Evolutionary conservation across 441 rosid species (phyloP).

Genomic region (Pelargonium exstipulatum): DNA sequence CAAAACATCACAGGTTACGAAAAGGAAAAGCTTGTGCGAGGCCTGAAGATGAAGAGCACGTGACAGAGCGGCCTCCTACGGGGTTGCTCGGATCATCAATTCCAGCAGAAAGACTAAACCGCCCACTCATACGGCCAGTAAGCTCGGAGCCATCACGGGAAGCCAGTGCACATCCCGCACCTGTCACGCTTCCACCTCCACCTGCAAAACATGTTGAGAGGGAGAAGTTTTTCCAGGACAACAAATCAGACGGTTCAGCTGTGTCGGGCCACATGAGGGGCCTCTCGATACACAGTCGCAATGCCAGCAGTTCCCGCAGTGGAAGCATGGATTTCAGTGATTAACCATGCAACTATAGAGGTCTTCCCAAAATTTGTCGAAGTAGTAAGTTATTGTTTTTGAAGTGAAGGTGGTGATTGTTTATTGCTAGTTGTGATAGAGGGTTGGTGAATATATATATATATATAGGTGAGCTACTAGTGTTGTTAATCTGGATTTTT

Average conservation of each 20-base stretch:
- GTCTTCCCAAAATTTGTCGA: too few relatives aligned
- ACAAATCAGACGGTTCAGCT: constrained; percentile 56
- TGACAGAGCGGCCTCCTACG: constrained; percentile 33
- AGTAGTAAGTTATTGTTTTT: too few relatives aligned
- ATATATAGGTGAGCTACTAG: too few relatives aligned
- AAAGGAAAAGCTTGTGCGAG: constrained; percentile 91
- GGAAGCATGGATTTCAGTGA: constrained; percentile 69
- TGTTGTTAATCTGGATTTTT: too few relatives aligned
- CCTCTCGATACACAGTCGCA: constrained; percentile 71
- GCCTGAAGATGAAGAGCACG: too few relatives aligned
- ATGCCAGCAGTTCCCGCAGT: constrained; percentile 78
- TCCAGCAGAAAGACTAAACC: constrained; percentile 58
- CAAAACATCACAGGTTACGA: constrained; percentile 43
- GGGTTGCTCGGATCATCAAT: constrained; percentile 49
- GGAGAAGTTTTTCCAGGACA: constrained; percentile 83
- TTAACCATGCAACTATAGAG: too few relatives aligned
- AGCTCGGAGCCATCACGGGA: too few relatives aligned
- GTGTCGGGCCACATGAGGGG: constrained; percentile 65
- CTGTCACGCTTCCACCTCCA: too few relatives aligned
- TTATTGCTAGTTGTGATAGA: too few relatives aligned
- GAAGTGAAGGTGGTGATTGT: too few relatives aligned
- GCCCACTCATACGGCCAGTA: constrained; percentile 91
- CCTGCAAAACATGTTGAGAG: constrained; percentile 82
- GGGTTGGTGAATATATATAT: too few relatives aligned
- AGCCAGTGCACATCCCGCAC: too few relatives aligned